Conservation (phyloP, 2,329 filamentous ascomycete species). For the Aschersonia sp. region DNA sequence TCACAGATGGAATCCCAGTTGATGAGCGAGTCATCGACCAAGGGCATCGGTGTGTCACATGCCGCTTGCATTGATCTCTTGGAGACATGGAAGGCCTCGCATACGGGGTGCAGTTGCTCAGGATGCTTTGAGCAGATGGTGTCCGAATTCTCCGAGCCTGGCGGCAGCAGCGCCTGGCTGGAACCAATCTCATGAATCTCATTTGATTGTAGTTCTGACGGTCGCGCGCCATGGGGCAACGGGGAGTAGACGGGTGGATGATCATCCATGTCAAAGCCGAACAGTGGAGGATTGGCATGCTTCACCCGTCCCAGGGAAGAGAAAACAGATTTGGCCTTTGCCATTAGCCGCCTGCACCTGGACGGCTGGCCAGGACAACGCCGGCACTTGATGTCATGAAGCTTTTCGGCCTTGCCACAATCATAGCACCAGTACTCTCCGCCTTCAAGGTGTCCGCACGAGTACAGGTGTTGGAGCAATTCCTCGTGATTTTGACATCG, state of each 20-base stretch:
- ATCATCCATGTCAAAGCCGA: constrained; percentile 17
- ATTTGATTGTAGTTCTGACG: constrained; percentile 31
- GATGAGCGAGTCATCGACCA: constrained; percentile 10
- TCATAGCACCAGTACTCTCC: constrained; percentile 44
- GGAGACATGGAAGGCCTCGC: too few relatives aligned
- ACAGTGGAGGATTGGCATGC: constrained; percentile 9
- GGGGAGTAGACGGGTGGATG: constrained; percentile 33
- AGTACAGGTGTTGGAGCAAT: constrained; percentile 38
- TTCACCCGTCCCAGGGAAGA: constrained; percentile 33
- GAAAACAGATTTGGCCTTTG: constrained; percentile 39
- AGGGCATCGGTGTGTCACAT: not conserved
- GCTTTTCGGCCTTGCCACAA: constrained; percentile 34
- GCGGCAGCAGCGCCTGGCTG: constrained; percentile 21
- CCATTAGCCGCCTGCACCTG: constrained; percentile 35
- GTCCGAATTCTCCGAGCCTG: constrained; percentile 13
- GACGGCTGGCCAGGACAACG: constrained; percentile 34
- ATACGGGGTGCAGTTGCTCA: too few relatives aligned
- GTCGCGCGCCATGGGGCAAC: constrained; percentile 14
- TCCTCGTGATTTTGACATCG: constrained; percentile 35
- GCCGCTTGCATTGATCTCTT: not conserved
- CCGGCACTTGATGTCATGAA: constrained; percentile 34
- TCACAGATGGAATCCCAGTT: constrained; percentile 12
- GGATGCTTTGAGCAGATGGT: not conserved
- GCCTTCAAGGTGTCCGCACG: constrained; percentile 29
- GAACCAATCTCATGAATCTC: constrained; percentile 41